A percentile compares a stretch with the other conserved stretches of the same genome.
These are phyloP conservation scores for Termitomyces sp. DNA, from an alignment of 768 basidiomycete genomes.

Conservation along the genomic window DNA sequence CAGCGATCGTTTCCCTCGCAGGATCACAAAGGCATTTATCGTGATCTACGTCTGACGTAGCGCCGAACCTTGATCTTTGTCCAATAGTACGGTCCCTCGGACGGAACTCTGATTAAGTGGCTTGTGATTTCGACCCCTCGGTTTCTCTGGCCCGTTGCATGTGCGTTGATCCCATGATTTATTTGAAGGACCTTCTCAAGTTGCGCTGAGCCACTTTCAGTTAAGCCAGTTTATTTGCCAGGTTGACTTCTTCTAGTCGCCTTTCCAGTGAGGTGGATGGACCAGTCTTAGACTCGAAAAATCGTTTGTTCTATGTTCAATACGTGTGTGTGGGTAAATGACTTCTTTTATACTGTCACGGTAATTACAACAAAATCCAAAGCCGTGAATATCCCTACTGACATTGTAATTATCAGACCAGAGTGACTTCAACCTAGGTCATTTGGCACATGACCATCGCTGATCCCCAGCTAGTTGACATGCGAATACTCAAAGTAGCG, in stretches of 20 bases:
- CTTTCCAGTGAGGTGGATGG: too few species aligned
- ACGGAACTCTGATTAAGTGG: background rate
- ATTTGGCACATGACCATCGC: background rate
- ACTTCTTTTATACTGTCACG: too few species aligned
- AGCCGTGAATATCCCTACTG: background rate
- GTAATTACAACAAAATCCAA: too few species aligned
- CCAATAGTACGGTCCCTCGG: background rate
- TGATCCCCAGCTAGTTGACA: background rate
- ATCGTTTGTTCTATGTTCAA: too few species aligned
- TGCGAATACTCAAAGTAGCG: background rate
- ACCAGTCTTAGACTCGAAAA: too few species aligned
- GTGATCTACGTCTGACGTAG: background rate
- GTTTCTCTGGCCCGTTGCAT: background rate
- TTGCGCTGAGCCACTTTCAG: too few species aligned
- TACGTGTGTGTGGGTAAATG: too few species aligned
- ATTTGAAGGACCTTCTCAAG: too few species aligned
- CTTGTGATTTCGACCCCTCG: constrained; percentile 4
- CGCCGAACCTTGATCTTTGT: background rate
- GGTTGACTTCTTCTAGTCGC: background rate
- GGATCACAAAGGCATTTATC: background rate
- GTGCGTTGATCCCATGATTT: background rate
- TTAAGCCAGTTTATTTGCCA: background rate
- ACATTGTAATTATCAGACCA: too few species aligned
- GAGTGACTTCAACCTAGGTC: background rate
- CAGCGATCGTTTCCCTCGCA: background rate